These are phyloP conservation scores for Leucosporidium creatinivorum DNA, from an alignment of 768 basidiomycete genomes.

Conservation along the genomic window DNA sequence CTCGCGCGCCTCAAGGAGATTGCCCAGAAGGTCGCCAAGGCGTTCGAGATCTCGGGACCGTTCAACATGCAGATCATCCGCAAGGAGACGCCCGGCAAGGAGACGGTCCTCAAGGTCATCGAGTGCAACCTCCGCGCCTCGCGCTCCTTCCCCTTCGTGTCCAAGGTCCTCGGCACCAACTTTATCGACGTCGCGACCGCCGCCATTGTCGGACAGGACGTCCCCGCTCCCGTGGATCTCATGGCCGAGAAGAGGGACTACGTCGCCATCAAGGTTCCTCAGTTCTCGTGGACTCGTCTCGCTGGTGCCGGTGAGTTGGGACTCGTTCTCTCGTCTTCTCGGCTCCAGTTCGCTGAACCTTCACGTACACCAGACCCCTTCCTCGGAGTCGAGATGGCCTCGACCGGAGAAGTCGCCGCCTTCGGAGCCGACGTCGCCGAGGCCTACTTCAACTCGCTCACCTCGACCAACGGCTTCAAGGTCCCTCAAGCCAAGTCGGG, in stretches of 20 bases:
- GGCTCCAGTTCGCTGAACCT: not conserved
- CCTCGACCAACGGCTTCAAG: constrained; percentile 93
- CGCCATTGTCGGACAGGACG: constrained; percentile 74
- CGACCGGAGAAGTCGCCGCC: constrained; percentile 50
- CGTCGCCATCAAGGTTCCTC: constrained; percentile 91
- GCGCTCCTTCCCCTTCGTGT: constrained; percentile 97
- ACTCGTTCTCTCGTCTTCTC: constrained; percentile 24
- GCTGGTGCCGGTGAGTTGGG: constrained; percentile 84
- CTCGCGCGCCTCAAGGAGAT: constrained; percentile 85
- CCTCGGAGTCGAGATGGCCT: constrained; percentile 31
- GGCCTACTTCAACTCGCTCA: constrained; percentile 89
- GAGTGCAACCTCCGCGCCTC: constrained; percentile 98
- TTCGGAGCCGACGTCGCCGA: constrained; percentile 91
- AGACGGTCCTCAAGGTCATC: constrained; percentile 83
- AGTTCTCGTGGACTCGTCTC: constrained; percentile 96
- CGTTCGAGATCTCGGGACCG: constrained; percentile 94
- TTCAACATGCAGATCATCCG: constrained; percentile 99
- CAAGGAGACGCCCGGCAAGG: constrained; percentile 55
- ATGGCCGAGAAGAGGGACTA: constrained; percentile 87
- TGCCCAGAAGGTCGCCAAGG: constrained; percentile 86
- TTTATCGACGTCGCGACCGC: constrained; percentile 90
- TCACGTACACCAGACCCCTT: too few relatives aligned
- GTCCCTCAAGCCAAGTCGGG: constrained; percentile 75
- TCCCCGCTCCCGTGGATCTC: constrained; percentile 82
- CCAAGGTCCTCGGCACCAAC: constrained; percentile 93